Percentiles rank a stretch among this genome's conserved stretches.
These are phyloP conservation scores for Alternaria viburni DNA, from an alignment of 2,329 filamentous ascomycete species.

Conservation along the genomic window DNA sequence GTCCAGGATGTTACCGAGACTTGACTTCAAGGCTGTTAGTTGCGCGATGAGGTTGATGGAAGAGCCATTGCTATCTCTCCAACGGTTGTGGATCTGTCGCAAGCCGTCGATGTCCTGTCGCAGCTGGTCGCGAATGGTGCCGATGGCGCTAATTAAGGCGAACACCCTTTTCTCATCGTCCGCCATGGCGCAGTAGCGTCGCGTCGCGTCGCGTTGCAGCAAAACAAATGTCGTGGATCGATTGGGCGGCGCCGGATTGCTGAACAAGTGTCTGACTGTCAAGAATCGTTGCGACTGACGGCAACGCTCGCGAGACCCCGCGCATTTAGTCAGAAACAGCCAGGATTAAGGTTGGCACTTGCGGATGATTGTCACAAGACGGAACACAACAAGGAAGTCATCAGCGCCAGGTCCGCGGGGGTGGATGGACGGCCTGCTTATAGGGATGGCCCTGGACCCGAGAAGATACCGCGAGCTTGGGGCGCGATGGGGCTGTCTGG, in stretches of 20 bases:
- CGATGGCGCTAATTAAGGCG: conserved; percentile 37
- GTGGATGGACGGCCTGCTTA: conserved; percentile 4
- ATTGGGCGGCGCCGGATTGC: conserved; percentile 5
- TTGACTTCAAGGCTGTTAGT: conserved; percentile 42
- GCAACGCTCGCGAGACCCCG: conserved; percentile 4
- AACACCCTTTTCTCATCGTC: conserved; percentile 39
- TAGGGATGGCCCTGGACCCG: conserved; percentile 3
- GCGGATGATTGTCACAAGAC: conserved; percentile 6
- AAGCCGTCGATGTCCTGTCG: conserved; percentile 41
- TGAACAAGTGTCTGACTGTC: conserved; percentile 1
- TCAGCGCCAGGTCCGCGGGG: conserved; percentile 6
- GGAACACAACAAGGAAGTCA: not conserved
- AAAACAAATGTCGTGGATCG: conserved; percentile 2
- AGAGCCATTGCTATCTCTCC: conserved; percentile 36
- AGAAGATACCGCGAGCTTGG: conserved; percentile 2
- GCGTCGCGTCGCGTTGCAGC: conserved; percentile 30
- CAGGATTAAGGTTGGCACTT: conserved; percentile 19
- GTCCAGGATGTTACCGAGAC: conserved; percentile 42
- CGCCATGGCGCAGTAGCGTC: conserved; percentile 17
- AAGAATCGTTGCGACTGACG: conserved; percentile 4
- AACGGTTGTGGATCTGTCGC: conserved; percentile 45
- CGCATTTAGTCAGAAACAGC: not conserved
- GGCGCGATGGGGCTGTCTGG: not conserved
- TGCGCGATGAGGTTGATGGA: conserved; percentile 48
- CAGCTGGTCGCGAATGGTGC: conserved; percentile 37